These are phyloP conservation scores for Rhodotorula sphaerocarpa DNA, from an alignment of 768 basidiomycete genomes.

Conservation along the genomic window DNA sequence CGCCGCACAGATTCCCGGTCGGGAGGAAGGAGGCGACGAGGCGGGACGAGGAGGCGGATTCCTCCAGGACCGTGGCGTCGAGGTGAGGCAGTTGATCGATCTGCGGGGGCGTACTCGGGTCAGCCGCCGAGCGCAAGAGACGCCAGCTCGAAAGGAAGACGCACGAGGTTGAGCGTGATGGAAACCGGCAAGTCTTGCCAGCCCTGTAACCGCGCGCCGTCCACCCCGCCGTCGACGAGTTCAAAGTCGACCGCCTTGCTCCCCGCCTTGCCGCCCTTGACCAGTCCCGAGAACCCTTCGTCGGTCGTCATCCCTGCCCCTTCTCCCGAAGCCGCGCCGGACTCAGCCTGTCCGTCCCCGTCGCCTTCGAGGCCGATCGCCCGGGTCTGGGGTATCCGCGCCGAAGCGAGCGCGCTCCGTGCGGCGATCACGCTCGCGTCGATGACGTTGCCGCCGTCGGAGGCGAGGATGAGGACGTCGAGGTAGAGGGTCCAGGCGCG, in stretches of 20 bases:
- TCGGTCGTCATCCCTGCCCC: constrained; percentile 23
- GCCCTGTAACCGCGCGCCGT: constrained; percentile 60
- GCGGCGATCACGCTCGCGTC: constrained; percentile 74
- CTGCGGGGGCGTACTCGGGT: constrained; percentile 44
- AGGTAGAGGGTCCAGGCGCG: constrained; percentile 70
- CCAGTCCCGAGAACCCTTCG: constrained; percentile 56
- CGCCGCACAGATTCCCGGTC: constrained; percentile 51
- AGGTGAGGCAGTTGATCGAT: constrained; percentile 58
- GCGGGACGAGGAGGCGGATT: constrained; percentile 57
- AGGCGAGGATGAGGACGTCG: constrained; percentile 64
- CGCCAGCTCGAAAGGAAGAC: too few species aligned
- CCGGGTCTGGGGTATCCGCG: constrained; percentile 66
- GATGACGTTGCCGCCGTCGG: constrained; percentile 41
- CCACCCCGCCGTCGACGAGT: constrained; percentile 66
- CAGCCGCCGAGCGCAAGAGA: too few species aligned
- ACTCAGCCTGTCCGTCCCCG: background rate
- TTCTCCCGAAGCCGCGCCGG: background rate
- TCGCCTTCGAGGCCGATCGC: constrained; percentile 53
- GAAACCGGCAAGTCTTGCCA: constrained; percentile 65
- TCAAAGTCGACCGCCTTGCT: constrained; percentile 66
- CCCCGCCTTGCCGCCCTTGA: constrained; percentile 48
- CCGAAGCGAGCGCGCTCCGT: constrained; percentile 70
- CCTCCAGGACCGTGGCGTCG: constrained; percentile 66
- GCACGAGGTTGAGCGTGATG: constrained; percentile 67
- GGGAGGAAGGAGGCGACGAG: constrained; percentile 50